phyloP scores from a whole-genome alignment of 352 stramenopile species.

The Thalassiosira pacifica region DNA sequence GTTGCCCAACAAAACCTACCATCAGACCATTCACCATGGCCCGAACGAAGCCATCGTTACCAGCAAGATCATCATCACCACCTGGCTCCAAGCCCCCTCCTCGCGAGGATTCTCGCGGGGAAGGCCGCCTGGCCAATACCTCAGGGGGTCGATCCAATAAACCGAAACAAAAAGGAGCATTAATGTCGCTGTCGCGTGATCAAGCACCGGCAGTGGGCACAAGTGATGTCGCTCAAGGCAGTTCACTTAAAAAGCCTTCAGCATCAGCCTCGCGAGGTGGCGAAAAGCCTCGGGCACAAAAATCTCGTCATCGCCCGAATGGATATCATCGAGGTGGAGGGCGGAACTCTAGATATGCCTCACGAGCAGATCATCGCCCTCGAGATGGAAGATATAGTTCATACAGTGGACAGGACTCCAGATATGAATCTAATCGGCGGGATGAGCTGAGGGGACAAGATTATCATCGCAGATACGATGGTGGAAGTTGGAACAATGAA shows the following conservation, averaged over 20 bases:
- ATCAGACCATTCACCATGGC: constrained; percentile 15
- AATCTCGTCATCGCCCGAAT: background rate
- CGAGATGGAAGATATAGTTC: too few relatives aligned
- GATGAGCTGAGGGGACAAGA: background rate
- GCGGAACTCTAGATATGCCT: too few relatives aligned
- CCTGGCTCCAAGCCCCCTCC: constrained; percentile 14
- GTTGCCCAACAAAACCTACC: too few relatives aligned
- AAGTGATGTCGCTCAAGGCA: background rate
- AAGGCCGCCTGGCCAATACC: too few relatives aligned
- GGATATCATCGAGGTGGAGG: background rate
- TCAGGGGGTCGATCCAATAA: background rate
- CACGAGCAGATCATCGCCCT: too few relatives aligned
- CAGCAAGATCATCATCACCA: background rate
- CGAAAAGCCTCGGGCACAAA: background rate
- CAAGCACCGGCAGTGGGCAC: background rate
- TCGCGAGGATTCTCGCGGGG: background rate
- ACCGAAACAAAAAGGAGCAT: background rate
- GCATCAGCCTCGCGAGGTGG: background rate
- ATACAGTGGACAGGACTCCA: background rate
- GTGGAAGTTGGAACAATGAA: constrained; percentile 12
- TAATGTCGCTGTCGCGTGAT: background rate
- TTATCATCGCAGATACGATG: background rate
- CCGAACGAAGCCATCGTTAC: constrained; percentile 16
- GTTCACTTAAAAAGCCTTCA: background rate
- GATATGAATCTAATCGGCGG: background rate